Evolutionary conservation across 2,329 filamentous ascomycete genomes (phyloP).

Genomic region (Neurospora crassa): DNA sequence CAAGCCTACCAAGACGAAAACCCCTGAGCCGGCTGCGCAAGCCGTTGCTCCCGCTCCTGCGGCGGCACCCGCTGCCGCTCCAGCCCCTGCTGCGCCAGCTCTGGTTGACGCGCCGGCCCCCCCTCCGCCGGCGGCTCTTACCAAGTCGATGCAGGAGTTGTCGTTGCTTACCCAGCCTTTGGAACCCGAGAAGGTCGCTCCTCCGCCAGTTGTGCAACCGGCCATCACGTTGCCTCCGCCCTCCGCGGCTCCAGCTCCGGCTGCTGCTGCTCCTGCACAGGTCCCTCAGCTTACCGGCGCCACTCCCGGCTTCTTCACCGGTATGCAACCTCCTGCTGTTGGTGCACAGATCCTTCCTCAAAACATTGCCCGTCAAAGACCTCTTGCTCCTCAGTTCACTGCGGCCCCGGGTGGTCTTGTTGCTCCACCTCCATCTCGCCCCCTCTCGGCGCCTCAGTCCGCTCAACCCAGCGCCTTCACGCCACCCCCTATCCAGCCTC

Average conservation of each 20-base stretch:
- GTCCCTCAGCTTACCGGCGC: slow-evolving; percentile 41
- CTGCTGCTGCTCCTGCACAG: slow-evolving; percentile 26
- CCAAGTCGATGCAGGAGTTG: slow-evolving; percentile 56
- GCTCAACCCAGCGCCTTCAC: slow-evolving; percentile 65
- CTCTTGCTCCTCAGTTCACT: slow-evolving; percentile 55
- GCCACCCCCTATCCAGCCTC: slow-evolving; percentile 67
- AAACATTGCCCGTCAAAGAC: slow-evolving; percentile 54
- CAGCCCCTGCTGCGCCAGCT: slow-evolving; percentile 29
- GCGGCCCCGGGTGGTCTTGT: slow-evolving; percentile 55
- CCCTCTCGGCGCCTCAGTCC: slow-evolving; percentile 80
- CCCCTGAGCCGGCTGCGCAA: slow-evolving; percentile 16
- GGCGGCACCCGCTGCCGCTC: slow-evolving; percentile 23
- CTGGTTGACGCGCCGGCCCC: slow-evolving; percentile 8
- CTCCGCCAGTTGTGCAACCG: slow-evolving; percentile 23
- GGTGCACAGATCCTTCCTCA: slow-evolving; percentile 29
- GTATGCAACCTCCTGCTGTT: slow-evolving; percentile 30
- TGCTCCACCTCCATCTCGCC: slow-evolving; percentile 67
- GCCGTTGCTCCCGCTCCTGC: slow-evolving; percentile 22
- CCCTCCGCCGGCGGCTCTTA: slow-evolving; percentile 40
- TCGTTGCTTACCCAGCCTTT: slow-evolving; percentile 44
- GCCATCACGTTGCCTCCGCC: slow-evolving; percentile 23
- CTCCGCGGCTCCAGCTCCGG: slow-evolving; percentile 22
- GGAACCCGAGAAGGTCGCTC: slow-evolving; percentile 36
- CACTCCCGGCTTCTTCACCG: slow-evolving; percentile 49
- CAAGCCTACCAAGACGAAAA: slow-evolving; percentile 61